These are phyloP conservation scores for Cyclostephanos invisitatus DNA, from an alignment of 108 stramenopile species.

Conservation along the genomic window DNA sequence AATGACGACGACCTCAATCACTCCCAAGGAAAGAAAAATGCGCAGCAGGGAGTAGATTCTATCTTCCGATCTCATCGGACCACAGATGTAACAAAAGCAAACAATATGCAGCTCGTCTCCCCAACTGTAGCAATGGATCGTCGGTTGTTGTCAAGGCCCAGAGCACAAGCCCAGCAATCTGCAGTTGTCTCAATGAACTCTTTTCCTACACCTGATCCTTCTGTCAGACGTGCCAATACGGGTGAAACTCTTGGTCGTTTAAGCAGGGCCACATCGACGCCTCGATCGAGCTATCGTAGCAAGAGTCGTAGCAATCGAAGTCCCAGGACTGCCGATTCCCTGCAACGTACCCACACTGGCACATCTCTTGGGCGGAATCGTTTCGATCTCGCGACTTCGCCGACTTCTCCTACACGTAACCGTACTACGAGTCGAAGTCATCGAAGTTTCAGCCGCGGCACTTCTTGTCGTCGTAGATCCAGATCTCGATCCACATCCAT, in stretches of 20 bases:
- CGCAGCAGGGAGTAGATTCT: not conserved
- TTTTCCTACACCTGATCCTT: not conserved
- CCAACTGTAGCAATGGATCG: slow-evolving; percentile 25
- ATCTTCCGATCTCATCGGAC: slow-evolving; percentile 7
- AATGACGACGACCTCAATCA: slow-evolving; percentile 3
- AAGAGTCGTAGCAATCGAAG: slow-evolving; percentile 17
- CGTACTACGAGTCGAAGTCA: slow-evolving; percentile 18
- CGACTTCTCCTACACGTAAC: slow-evolving; percentile 1
- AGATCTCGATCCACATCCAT: slow-evolving; percentile 17
- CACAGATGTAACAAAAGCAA: not conserved
- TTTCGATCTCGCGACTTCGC: not conserved
- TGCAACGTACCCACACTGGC: not conserved
- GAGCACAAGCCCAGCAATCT: slow-evolving; percentile 7
- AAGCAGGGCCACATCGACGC: not conserved
- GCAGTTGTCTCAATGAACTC: slow-evolving; percentile 9
- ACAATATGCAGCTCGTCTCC: slow-evolving; percentile 3
- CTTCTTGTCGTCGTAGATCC: slow-evolving; percentile 18
- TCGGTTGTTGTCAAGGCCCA: slow-evolving; percentile 9
- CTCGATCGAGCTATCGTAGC: slow-evolving; percentile 12
- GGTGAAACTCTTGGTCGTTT: not conserved
- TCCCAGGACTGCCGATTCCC: not conserved
- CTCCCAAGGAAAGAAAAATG: not conserved
- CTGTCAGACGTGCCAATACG: not conserved
- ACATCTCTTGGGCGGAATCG: not conserved
- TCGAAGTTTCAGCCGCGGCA: slow-evolving; percentile 14